Conservation (phyloP, 306 rosid genomes). For the Gleditsia sinensis region DNA sequence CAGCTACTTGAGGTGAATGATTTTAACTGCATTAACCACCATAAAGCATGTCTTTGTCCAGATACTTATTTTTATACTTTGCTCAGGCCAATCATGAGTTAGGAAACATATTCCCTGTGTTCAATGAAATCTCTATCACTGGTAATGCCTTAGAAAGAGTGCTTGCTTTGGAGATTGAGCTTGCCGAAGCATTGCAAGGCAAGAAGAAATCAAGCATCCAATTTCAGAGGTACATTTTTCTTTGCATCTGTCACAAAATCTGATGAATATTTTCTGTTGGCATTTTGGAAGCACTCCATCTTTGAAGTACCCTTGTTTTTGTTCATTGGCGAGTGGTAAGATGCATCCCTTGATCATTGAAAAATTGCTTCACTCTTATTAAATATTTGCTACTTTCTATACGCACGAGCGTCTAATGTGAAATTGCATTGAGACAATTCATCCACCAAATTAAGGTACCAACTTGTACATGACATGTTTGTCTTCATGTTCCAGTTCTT, state of each 20-base stretch:
- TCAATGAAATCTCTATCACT: slow-evolving; percentile 56
- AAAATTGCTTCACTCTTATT: no score
- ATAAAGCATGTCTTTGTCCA: slow-evolving; percentile 14
- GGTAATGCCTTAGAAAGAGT: slow-evolving; percentile 95
- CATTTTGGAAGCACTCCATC: background rate
- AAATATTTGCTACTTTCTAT: no score
- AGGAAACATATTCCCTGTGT: slow-evolving; percentile 71
- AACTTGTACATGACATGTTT: slow-evolving; percentile 6
- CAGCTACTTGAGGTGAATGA: slow-evolving; percentile 72
- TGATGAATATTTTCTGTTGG: slow-evolving; percentile 27
- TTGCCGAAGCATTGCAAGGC: slow-evolving; percentile 83
- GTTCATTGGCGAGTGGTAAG: background rate
- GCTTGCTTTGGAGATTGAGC: slow-evolving; percentile 93
- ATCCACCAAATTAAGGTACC: no score
- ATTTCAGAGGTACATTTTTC: slow-evolving; percentile 86
- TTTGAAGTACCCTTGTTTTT: background rate
- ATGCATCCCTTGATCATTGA: slow-evolving; percentile 17
- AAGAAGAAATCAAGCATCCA: slow-evolving; percentile 72
- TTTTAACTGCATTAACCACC: slow-evolving; percentile 23
- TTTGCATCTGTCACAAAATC: slow-evolving; percentile 14
- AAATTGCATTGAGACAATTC: no score
- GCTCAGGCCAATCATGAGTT: slow-evolving; percentile 84
- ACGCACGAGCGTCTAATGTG: no score
- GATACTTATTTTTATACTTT: slow-evolving; percentile 32
- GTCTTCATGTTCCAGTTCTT: slow-evolving; percentile 65